Conservation (phyloP, 495 filamentous ascomycete species). For the Aspergillus ostianus region DNA sequence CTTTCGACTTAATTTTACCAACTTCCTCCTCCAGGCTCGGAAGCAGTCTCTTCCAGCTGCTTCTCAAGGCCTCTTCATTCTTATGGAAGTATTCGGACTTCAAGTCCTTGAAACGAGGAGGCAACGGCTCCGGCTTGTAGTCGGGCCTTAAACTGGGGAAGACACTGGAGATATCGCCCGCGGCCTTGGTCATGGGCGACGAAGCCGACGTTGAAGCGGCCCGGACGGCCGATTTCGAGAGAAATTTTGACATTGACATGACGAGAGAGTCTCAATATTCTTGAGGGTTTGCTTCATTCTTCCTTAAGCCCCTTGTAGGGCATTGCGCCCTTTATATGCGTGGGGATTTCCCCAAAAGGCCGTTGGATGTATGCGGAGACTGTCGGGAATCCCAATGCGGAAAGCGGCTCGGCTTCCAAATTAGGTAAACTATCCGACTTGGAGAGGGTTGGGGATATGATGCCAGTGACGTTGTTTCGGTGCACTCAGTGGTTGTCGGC, state of each 20-base stretch:
- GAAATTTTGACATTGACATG: conserved; percentile 34
- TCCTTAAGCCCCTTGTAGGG: not conserved
- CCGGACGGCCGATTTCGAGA: conserved; percentile 32
- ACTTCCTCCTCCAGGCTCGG: conserved; percentile 51
- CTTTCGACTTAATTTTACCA: conserved; percentile 44
- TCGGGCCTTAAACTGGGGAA: conserved; percentile 77
- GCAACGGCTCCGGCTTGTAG: conserved; percentile 59
- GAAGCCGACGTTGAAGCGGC: conserved; percentile 37
- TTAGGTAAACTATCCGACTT: not conserved
- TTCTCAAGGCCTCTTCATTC: conserved; percentile 57
- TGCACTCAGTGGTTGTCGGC: not conserved
- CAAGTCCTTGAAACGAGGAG: conserved; percentile 71
- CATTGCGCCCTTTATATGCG: conserved; percentile 10
- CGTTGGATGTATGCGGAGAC: conserved; percentile 9
- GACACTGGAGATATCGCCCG: conserved; percentile 78
- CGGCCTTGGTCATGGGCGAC: conserved; percentile 41
- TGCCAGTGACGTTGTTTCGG: not conserved
- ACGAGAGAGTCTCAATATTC: conserved; percentile 3
- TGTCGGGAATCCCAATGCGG: conserved; percentile 13
- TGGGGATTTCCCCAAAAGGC: not conserved
- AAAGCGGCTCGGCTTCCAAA: conserved; percentile 16
- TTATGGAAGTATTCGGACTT: conserved; percentile 63
- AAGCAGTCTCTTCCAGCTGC: conserved; percentile 72
- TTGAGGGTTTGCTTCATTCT: not conserved
- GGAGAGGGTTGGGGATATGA: not conserved